Conservation (phyloP, 352 stramenopile species). For the Phytophthora foliorum region DNA sequence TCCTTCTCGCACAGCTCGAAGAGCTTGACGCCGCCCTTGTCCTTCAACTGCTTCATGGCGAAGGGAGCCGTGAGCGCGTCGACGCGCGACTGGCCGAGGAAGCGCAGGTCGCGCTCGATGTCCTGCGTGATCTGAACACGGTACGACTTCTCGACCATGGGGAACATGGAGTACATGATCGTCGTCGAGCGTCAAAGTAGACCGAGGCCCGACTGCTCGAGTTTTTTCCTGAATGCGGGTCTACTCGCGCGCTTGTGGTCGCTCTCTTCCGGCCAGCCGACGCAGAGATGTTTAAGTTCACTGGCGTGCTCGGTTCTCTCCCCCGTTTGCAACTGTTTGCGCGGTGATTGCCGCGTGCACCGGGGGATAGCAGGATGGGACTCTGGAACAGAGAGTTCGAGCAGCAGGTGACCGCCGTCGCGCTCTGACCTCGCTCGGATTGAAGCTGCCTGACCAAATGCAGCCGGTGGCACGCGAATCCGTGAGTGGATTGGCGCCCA, state of each 20-base stretch:
- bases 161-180: slow-evolving; percentile 82
- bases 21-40: slow-evolving; percentile 75
- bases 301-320: slow-evolving; percentile 29
- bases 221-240: slow-evolving; percentile 36
- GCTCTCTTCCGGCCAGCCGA: slow-evolving; percentile 29
- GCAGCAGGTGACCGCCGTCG: slow-evolving; percentile 23
- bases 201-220: not conserved
- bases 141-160: slow-evolving; percentile 88
- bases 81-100: slow-evolving; percentile 83
- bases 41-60: slow-evolving; percentile 82
- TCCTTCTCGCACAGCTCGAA: slow-evolving; percentile 86
- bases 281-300: slow-evolving; percentile 13
- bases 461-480: slow-evolving; percentile 3
- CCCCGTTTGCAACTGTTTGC: slow-evolving; percentile 30
- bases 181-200: not conserved
- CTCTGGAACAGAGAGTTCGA: not conserved
- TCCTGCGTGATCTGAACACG: slow-evolving; percentile 78
- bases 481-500: not conserved
- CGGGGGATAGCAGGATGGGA: slow-evolving; percentile 23
- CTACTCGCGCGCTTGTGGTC: not conserved
- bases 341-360: slow-evolving; percentile 18
- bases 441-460: slow-evolving; percentile 7
- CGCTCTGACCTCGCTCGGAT: slow-evolving; percentile 13
- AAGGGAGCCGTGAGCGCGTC: slow-evolving; percentile 86
- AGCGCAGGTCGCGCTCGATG: slow-evolving; percentile 88